A percentile compares a stretch with the other conserved stretches of the same genome.
These are phyloP conservation scores for Thermochaetoides dissita DNA, from an alignment of 2,329 filamentous ascomycete species.

Conservation along the genomic window DNA sequence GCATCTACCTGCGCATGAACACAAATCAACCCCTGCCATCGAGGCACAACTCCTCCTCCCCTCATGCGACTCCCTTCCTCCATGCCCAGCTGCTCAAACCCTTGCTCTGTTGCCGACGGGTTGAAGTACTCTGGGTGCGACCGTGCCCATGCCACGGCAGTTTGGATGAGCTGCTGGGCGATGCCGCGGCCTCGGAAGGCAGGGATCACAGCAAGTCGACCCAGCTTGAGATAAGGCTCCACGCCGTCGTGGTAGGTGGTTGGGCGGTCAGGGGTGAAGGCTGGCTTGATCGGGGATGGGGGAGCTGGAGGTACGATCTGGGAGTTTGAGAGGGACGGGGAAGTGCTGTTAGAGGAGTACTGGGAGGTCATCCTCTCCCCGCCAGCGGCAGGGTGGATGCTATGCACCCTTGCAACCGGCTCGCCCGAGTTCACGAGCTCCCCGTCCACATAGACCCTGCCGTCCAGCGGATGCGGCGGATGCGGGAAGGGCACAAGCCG, in stretches of 20 bases:
- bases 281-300: conserved; percentile 5
- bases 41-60: conserved; percentile 23
- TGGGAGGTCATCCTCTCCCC: background rate
- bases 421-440: conserved; percentile 17
- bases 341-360: background rate
- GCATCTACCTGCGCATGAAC: conserved; percentile 64
- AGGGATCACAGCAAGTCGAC: conserved; percentile 56
- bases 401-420: too few relatives aligned
- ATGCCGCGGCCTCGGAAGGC: conserved; percentile 53
- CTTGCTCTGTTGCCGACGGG: conserved; percentile 30
- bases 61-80: conserved; percentile 17
- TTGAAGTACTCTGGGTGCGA: conserved; percentile 44
- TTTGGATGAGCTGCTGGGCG: conserved; percentile 50
- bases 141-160: conserved; percentile 53
- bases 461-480: conserved; percentile 42
- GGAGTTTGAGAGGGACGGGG: conserved; percentile 4
- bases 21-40: conserved; percentile 63
- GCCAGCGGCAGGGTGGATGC: too few relatives aligned
- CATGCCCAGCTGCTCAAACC: conserved; percentile 30
- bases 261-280: conserved; percentile 24
- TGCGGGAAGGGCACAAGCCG: conserved; percentile 75
- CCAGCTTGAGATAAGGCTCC: conserved; percentile 73
- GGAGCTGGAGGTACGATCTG: conserved; percentile 8
- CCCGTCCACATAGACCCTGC: conserved; percentile 34
- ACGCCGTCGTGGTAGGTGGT: conserved; percentile 42